Base-by-base conservation (phyloP, 2,329 filamentous ascomycete genomes). In the Raffaelea deltoideospora region DNA sequence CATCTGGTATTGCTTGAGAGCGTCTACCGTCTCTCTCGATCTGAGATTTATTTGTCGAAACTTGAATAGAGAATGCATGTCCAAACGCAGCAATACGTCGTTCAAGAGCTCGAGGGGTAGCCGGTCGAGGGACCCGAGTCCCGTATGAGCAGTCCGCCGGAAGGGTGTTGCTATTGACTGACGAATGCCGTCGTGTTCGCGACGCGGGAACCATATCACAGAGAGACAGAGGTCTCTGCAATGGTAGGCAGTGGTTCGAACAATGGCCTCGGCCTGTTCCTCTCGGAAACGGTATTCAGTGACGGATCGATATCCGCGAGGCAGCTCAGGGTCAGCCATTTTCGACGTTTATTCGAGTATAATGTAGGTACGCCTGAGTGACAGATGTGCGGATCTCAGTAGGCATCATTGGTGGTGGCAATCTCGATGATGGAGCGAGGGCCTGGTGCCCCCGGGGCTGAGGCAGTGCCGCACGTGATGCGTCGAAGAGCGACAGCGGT, bases 101-200 rank as follows among this genome's bases (percentile, higher is more conserved):
- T 50, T 32, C 38, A 53, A 44, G 41, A 57, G 48, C 37, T 57
- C 53, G 14, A 47, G 47, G 13, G 54, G 52, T 34, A 57, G 47
- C 28, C 40, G 43, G 42, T 48, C 41, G 37, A 58, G 44, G 43
- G 29, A 41, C 35, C 49, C 47, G 31, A 53, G 44, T 40, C 44
- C 40, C n/a, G 30, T 38, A 17, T 43, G 28, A 11, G 47, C 40
- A 42, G 30, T 42, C 34, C 43, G 42, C 29, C 0, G 40, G 41
- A 53, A 54, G 24, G 52, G 37, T 36, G 44, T 48, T 37, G 49
- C 43, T 45, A 54, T 53, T 10, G 49, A 54, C 35, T 2, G 18
- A 42, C 45, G 44, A 47, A 53, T 47, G 32, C 31, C 21, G 27
- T 10, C 32, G 33, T 56, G 53, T 43, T 48, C 41, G 35, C 43